A percentile compares a stretch with the other conserved stretches of the same genome.
phyloP scores from a whole-genome alignment of 805 yeast species.

The Candida piceae region DNA sequence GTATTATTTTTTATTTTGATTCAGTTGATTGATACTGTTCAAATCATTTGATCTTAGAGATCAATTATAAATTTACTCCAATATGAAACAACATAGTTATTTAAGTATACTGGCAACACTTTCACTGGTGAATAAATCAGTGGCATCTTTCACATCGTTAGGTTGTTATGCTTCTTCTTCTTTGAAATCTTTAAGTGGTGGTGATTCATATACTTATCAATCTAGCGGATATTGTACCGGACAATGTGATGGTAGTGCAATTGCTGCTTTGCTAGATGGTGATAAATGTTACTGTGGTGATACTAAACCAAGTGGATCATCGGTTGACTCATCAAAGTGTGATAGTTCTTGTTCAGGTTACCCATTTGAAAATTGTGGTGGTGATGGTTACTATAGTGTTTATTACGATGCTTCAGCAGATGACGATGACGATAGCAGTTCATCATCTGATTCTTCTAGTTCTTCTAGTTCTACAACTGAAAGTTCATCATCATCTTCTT shows the following conservation, averaged over 20 bases:
- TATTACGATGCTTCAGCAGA: slow-evolving; percentile 29
- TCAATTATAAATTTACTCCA: too few species aligned
- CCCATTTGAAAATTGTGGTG: slow-evolving; percentile 60
- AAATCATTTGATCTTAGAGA: too few species aligned
- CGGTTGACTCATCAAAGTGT: slow-evolving; percentile 36
- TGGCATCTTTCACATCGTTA: slow-evolving; percentile 16
- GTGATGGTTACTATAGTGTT: slow-evolving; percentile 42
- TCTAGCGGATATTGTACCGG: slow-evolving; percentile 55
- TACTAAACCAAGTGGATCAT: slow-evolving; percentile 28
- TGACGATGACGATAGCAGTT: slow-evolving; percentile 5
- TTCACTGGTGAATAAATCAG: neutral
- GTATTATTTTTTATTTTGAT: too few species aligned
- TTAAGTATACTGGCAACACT: too few species aligned
- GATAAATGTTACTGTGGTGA: slow-evolving; percentile 64
- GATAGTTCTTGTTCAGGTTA: slow-evolving; percentile 53
- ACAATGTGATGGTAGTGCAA: slow-evolving; percentile 43
- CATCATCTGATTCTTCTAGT: slow-evolving; percentile 2
- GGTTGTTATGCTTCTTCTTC: slow-evolving; percentile 28
- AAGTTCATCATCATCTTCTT: slow-evolving; percentile 5
- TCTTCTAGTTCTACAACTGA: slow-evolving; percentile 16
- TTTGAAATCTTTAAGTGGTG: slow-evolving; percentile 28
- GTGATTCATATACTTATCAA: slow-evolving; percentile 53
- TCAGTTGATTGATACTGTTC: too few species aligned
- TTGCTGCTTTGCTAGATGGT: slow-evolving; percentile 50
- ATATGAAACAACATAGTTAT: too few species aligned